Base-by-base conservation (phyloP, 345 rosid species). In the Punica granatum region DNA sequence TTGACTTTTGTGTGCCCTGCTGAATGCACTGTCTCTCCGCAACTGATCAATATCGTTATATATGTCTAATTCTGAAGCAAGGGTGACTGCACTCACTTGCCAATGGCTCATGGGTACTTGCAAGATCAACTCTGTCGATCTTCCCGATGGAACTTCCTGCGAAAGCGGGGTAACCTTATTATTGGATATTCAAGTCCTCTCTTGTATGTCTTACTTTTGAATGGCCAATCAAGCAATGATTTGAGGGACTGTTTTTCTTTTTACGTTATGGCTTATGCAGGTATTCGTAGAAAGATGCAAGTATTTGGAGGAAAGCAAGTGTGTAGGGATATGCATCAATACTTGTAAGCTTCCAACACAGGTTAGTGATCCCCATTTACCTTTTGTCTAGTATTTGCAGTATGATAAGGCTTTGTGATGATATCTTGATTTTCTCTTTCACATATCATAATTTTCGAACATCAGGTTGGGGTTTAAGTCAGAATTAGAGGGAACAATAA, bases 301-400 rank as follows among this genome's bases (percentile, higher is more conserved):
- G 77, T 92, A 90, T 73, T 73, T 92, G 19, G 98, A 92, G 75
- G 96, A 92, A 78, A 92, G 98, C 82, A 93, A 88, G 70, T 93
- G 98, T 23, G 82, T 88, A 2, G 97, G 97, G 13, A 75, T 93
- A 58, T 90, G 96, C 67, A 74, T 85, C 74, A 88, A 90, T 72
- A 93, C 98, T 7, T 93, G 98, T 69, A 93, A 90, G 75, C 76
- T 88, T 75, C 98, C 98, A 14, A 90, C 97, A n/a, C 97, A 88
- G 97, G 98, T 89, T 32, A 41, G 79, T 73, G 32, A 18, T 7
- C 42, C 11, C 12, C 31, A 6, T 53, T 53, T 53, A 23, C 59
- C 59, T 6, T 53, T 30, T 53, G 7, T 53, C 21, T 30, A 0
- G 30, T 4, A 51, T 23, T n/a, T 21, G 19, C 19, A 19, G 26